These are phyloP conservation scores for Pseudocercospora crystallina DNA, from an alignment of 2,329 filamentous ascomycete genomes.

Conservation along the genomic window DNA sequence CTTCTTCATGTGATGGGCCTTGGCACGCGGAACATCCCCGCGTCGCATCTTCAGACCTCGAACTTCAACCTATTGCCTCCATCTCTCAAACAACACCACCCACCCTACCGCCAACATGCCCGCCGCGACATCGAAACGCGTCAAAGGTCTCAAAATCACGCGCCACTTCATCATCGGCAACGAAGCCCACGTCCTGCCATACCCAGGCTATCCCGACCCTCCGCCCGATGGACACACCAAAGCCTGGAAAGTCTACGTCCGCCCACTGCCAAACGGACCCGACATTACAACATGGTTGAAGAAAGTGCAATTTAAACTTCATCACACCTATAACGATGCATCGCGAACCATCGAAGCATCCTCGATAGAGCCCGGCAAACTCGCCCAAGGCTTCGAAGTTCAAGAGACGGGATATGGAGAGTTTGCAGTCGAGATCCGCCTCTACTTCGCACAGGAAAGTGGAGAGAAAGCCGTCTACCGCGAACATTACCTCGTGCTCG, in stretches of 20 bases:
- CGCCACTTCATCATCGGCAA: slow-evolving; percentile 49
- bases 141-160: slow-evolving; percentile 33
- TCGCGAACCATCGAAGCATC: slow-evolving; percentile 76
- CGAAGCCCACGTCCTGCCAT: slow-evolving; percentile 59
- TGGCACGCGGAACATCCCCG: too few relatives aligned
- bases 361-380: slow-evolving; percentile 5
- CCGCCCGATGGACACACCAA: slow-evolving; percentile 91
- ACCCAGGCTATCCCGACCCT: slow-evolving; percentile 72
- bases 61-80: too few relatives aligned
- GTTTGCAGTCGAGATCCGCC: slow-evolving; percentile 92
- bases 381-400: slow-evolving; percentile 63
- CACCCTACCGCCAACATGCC: slow-evolving; percentile 29
- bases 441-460: slow-evolving; percentile 86
- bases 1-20: too few relatives aligned
- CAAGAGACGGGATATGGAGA: slow-evolving; percentile 96
- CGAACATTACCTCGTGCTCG: slow-evolving; percentile 87
- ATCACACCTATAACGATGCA: slow-evolving; percentile 93
- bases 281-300: slow-evolving; percentile 95
- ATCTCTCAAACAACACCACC: not conserved
- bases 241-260: slow-evolving; percentile 93
- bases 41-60: too few relatives aligned
- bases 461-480: slow-evolving; percentile 94
- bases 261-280: slow-evolving; percentile 77
- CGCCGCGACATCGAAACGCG: slow-evolving; percentile 37
- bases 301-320: slow-evolving; percentile 96